Percentiles rank a stretch among this genome's conserved stretches.
phyloP scores from a whole-genome alignment of 345 rosid species.

The Sisymbrium irio region DNA sequence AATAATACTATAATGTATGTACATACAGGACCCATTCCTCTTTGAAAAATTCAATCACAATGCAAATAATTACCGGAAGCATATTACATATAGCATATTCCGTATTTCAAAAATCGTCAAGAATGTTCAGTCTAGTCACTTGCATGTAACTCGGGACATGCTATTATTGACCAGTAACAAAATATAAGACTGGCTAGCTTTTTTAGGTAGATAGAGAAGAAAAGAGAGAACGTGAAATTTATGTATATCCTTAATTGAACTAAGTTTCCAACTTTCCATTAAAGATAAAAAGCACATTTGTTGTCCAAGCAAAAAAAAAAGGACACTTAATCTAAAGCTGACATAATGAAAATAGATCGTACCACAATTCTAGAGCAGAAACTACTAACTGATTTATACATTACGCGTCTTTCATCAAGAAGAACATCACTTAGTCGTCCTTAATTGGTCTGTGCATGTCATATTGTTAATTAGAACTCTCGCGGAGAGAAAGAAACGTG shows the following conservation, averaged over 20 bases:
- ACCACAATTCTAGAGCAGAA: neutral
- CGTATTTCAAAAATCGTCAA: neutral
- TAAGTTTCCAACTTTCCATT: neutral
- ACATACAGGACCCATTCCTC: slow-evolving; percentile 19
- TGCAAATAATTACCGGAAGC: slow-evolving; percentile 6
- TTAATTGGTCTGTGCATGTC: neutral
- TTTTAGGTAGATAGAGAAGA: neutral
- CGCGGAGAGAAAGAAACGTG: neutral
- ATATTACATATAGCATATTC: slow-evolving; percentile 17
- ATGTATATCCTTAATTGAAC: neutral
- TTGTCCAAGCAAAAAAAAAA: no score
- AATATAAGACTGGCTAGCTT: neutral
- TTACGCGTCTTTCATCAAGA: neutral
- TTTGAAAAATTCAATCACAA: neutral
- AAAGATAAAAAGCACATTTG: neutral
- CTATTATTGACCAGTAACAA: slow-evolving; percentile 14
- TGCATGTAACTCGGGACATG: slow-evolving; percentile 1
- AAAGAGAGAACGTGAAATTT: neutral
- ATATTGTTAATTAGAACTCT: neutral
- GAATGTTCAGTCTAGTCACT: slow-evolving; percentile 2
- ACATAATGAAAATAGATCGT: neutral
- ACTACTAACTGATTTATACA: neutral
- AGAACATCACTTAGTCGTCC: neutral
- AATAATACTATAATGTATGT: no score
- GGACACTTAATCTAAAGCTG: no score